Conservation (phyloP, 257 asterid species). For the Solanum medicagineum region DNA sequence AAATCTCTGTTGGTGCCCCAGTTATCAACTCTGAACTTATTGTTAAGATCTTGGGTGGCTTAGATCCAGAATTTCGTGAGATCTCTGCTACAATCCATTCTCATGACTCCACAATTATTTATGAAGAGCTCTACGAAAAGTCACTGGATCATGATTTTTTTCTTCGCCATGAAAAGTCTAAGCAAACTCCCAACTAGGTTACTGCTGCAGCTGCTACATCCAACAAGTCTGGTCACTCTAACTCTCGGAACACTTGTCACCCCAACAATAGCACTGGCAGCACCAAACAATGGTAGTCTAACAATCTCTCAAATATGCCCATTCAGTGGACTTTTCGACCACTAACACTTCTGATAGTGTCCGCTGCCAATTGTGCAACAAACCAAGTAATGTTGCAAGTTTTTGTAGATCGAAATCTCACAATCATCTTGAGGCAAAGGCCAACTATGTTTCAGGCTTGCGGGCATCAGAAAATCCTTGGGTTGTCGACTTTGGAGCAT, state of each 20-base stretch:
- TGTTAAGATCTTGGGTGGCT: no score
- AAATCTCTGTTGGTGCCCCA: no score
- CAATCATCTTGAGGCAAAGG: background rate
- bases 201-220: background rate
- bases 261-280: background rate
- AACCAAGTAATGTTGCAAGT: background rate
- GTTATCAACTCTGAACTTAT: no score
- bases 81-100: no score
- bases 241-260: background rate
- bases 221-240: background rate
- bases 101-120: no score
- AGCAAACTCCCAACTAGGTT: no score
- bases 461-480: background rate
- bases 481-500: background rate
- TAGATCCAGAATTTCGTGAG: no score
- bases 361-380: background rate
- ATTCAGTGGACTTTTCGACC: background rate
- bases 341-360: background rate
- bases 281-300: background rate
- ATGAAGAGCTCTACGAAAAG: no score
- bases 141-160: no score
- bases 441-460: no score
- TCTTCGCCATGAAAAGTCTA: no score
- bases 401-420: background rate
- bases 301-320: background rate